Evolutionary conservation across 2,329 filamentous ascomycete species (phyloP).

Genomic region (Nothopassalora personata): DNA sequence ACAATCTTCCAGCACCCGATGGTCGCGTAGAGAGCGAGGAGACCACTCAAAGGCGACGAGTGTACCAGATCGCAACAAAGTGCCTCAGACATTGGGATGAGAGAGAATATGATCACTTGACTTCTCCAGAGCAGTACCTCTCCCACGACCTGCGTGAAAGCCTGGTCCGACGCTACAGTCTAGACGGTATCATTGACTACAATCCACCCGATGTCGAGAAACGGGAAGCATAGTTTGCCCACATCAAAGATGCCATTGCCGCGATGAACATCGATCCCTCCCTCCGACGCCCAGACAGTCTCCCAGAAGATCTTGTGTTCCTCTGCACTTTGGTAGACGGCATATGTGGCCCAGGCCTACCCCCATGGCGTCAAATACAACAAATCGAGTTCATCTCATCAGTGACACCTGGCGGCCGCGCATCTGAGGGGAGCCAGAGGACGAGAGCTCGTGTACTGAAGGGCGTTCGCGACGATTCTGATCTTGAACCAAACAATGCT

Average conservation of each 20-base stretch:
- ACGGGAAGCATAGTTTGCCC: neutral
- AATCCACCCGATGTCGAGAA: neutral
- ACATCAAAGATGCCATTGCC: neutral
- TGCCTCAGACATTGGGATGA: neutral
- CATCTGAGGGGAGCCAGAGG: neutral
- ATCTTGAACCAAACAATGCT: neutral
- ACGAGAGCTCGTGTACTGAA: neutral
- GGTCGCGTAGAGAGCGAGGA: neutral
- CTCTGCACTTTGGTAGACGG: neutral
- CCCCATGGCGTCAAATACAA: neutral
- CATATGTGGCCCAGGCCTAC: neutral
- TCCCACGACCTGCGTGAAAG: neutral
- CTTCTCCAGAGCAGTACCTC: neutral
- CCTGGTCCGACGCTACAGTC: neutral
- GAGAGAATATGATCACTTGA: neutral
- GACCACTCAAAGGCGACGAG: neutral
- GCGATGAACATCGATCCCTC: neutral
- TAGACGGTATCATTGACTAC: neutral
- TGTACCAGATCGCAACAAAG: neutral
- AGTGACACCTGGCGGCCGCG: neutral
- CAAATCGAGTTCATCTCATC: neutral
- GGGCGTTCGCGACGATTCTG: neutral
- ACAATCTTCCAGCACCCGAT: neutral
- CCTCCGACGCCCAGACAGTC: neutral
- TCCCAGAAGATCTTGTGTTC: slow-evolving; percentile 2